Evolutionary conservation across 78 protist species (phyloP).

Genomic region (Chrysochromulina parva): DNA sequence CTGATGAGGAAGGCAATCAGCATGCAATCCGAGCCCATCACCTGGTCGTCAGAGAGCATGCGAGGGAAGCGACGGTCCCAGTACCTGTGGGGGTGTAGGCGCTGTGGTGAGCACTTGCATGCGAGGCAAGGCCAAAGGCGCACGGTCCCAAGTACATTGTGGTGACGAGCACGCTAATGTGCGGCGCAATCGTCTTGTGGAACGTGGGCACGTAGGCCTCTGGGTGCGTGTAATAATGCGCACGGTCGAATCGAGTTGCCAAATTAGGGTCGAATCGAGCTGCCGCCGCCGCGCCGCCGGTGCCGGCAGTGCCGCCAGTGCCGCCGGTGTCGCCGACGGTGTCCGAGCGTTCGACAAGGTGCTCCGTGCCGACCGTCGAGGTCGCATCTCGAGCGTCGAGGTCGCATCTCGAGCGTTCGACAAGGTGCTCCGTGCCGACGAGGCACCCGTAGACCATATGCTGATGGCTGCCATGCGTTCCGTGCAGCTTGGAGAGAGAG

Average conservation of each 20-base stretch:
- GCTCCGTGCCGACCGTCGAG: too few relatives aligned
- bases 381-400: too few relatives aligned
- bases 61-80: slow-evolving; percentile 88
- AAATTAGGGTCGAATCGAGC: too few relatives aligned
- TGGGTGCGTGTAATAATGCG: slow-evolving; percentile 80
- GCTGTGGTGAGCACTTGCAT: too few relatives aligned
- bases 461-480: neutral
- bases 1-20: too few relatives aligned
- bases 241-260: slow-evolving; percentile 69
- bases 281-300: too few relatives aligned
- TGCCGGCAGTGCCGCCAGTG: too few relatives aligned
- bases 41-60: slow-evolving; percentile 75
- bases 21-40: too few relatives aligned
- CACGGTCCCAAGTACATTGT: too few relatives aligned
- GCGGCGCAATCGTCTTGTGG: slow-evolving; percentile 62
- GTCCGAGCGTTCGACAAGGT: neutral
- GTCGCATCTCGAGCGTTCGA: neutral
- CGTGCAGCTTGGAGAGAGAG: neutral
- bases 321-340: too few relatives aligned
- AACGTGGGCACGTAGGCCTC: slow-evolving; percentile 62
- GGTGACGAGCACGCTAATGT: slow-evolving; percentile 56
- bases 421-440: neutral
- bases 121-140: too few relatives aligned
- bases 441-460: neutral
- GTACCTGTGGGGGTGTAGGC: too few relatives aligned